Conservation (phyloP, 1,284 basidiomycete species). For the Singerocomus rubriflavus region DNA sequence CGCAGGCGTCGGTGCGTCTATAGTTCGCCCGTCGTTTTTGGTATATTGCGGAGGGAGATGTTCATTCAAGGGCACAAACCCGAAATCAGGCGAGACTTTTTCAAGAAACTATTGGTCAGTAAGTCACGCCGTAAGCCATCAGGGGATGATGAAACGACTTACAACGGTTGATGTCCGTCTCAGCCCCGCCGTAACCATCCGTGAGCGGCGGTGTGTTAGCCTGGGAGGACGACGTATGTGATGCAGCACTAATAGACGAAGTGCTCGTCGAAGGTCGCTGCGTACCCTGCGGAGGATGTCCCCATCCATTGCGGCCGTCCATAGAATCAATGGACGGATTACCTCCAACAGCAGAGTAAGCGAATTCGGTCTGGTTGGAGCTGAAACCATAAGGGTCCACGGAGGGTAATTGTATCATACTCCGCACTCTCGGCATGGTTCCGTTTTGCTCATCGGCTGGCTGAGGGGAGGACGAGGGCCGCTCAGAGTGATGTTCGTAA, state of each 20-base stretch:
- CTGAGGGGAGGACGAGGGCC: conserved; percentile 72
- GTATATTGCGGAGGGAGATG: conserved; percentile 64
- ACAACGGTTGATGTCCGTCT: conserved; percentile 77
- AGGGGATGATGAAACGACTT: conserved; percentile 41
- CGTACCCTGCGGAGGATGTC: conserved; percentile 29
- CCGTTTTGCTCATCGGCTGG: conserved; percentile 54
- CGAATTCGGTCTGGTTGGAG: conserved; percentile 69
- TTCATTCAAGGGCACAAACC: conserved; percentile 73
- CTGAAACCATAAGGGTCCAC: conserved; percentile 66
- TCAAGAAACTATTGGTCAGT: conserved; percentile 35
- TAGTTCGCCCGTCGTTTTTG: conserved; percentile 53
- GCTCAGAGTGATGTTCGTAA: conserved; percentile 63
- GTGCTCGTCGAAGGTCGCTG: conserved; percentile 70
- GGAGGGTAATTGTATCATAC: conserved; percentile 73
- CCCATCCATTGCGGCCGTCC: conserved; percentile 47
- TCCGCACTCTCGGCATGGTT: conserved; percentile 64
- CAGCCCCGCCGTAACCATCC: conserved; percentile 53
- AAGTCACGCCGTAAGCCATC: conserved; percentile 29
- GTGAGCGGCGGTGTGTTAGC: conserved; percentile 77
- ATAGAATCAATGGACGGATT: conserved; percentile 46
- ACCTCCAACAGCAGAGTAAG: conserved; percentile 61
- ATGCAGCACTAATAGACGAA: conserved; percentile 66
- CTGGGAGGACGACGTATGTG: conserved; percentile 69
- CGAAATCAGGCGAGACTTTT: conserved; percentile 76
- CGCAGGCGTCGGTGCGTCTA: conserved; percentile 32